These are phyloP conservation scores for Hyparrhenia diplandra DNA, from an alignment of 176 grass and related monocot species.

Conservation along the genomic window DNA sequence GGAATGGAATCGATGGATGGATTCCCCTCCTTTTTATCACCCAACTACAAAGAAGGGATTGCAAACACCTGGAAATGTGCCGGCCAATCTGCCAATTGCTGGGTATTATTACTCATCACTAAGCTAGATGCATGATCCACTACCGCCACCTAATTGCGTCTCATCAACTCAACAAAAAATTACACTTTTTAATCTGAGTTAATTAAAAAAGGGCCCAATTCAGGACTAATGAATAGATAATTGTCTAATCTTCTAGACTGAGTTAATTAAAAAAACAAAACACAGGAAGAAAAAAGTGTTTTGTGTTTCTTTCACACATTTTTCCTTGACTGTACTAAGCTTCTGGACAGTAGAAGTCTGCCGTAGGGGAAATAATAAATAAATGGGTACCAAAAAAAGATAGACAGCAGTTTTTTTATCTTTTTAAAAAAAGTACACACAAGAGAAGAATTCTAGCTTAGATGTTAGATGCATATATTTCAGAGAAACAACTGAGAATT, in stretches of 20 bases:
- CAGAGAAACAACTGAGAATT: not conserved
- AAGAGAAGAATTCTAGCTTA: not conserved
- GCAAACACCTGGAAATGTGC: conserved; percentile 36
- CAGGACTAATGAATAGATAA: not conserved
- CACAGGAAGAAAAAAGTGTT: no score
- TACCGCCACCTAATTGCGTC: not conserved
- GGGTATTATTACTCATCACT: not conserved
- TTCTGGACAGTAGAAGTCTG: not conserved
- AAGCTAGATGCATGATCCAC: conserved; percentile 15
- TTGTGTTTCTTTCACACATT: not conserved
- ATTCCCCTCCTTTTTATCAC: not conserved
- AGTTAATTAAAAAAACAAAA: no score
- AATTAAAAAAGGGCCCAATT: not conserved
- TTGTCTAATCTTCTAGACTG: not conserved
- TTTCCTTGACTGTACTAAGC: not conserved
- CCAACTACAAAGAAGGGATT: not conserved
- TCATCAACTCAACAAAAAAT: not conserved
- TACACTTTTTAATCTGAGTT: not conserved
- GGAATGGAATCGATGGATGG: conserved; percentile 1
- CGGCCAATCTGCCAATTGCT: not conserved
- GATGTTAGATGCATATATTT: not conserved
- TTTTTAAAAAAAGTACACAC: not conserved
- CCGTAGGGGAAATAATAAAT: not conserved
- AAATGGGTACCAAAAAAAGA: not conserved
- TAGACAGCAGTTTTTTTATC: not conserved